Evolutionary conservation across 208 protist species (phyloP), one percentile per base, ranked within the genome.

Genomic region (Leishmania gerbilli): DNA sequence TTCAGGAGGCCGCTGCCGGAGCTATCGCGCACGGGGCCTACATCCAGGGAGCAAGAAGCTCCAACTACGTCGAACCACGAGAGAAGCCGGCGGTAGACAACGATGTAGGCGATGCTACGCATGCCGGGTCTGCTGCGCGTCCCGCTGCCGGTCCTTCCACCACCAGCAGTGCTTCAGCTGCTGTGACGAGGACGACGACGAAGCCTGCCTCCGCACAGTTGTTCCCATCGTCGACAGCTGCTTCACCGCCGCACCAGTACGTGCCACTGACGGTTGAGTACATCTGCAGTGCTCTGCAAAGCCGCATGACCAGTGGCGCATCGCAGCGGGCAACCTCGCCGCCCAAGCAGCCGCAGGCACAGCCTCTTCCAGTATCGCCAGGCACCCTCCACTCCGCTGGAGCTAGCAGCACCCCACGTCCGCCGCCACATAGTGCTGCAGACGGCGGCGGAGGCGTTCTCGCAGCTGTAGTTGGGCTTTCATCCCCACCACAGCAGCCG

Each of bases 271-370:
- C 76, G 45, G 76, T 60, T 4, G 76, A 79, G 27, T 45, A 31
- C 62, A 53, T 58, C 19, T 27, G 27, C 21, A 71, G 76, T 37
- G 47, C 8, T 21, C 45, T 37, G 74, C 74, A 67, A 13, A 77
- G 74, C 9, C 74, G 74, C 34, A 77, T 31, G 37, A 77, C 74
- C 31, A 77, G 74, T 49, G 74, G 74, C 40, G 34, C 74, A 37
- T 77, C 74, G 40, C 55, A 67, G 40, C 27, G 40, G 2, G 40
- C 53, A 2, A 24, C 37, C 74, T 45, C 74, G 5, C 74, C 56
- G 53, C 74, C 3, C 7, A 58, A 62, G 51, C 15, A 17, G 53
- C 27, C 42, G 51, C 72, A 60, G 31, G 47, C 72, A 45, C 47
- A 62, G 31, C 51, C 72, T n/a, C 72, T 19, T 24, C 51, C 72